These are phyloP conservation scores for Claviceps arundinis DNA, from an alignment of 2,329 filamentous ascomycete species.

Conservation along the genomic window DNA sequence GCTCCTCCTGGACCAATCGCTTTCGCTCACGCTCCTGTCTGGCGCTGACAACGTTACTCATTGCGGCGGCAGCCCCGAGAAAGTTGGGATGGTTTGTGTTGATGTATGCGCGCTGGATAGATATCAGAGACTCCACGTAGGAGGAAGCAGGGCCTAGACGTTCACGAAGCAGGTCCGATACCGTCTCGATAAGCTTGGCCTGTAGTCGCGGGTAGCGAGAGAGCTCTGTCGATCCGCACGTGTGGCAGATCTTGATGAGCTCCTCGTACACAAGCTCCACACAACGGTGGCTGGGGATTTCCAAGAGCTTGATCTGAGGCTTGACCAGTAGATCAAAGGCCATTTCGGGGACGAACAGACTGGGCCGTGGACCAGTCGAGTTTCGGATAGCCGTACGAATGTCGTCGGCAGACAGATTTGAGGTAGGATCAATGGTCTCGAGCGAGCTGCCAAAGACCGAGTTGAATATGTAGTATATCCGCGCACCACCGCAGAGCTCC, in stretches of 20 bases:
- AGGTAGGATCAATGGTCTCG: slow-evolving; percentile 90
- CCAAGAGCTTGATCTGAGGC: slow-evolving; percentile 93
- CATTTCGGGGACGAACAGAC: slow-evolving; percentile 92
- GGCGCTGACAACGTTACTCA: slow-evolving; percentile 90
- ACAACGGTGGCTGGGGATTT: slow-evolving; percentile 88
- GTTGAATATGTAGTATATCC: slow-evolving; percentile 99
- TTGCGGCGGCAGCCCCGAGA: slow-evolving; percentile 86
- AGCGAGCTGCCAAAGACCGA: slow-evolving; percentile 95
- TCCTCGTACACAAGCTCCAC: slow-evolving; percentile 98
- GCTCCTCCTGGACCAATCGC: slow-evolving; percentile 65
- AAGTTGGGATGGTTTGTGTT: slow-evolving; percentile 99
- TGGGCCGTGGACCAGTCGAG: slow-evolving; percentile 89
- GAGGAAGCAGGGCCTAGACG: slow-evolving; percentile 75
- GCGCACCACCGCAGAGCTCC: slow-evolving; percentile 84
- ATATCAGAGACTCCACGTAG: slow-evolving; percentile 93
- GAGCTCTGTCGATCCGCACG: slow-evolving; percentile 89
- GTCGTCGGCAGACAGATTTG: slow-evolving; percentile 85
- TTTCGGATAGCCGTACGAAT: slow-evolving; percentile 97
- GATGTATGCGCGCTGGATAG: slow-evolving; percentile 96
- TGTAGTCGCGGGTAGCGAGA: slow-evolving; percentile 85
- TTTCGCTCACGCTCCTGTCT: slow-evolving; percentile 92
- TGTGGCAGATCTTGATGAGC: slow-evolving; percentile 98
- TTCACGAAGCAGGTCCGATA: slow-evolving; percentile 88
- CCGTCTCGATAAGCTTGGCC: slow-evolving; percentile 93
- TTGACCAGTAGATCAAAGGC: slow-evolving; percentile 96